Evolutionary conservation across 768 basidiomycete genomes (phyloP), one percentile per base, ranked within the genome.

Genomic region (Macrolepiota dolichaula): DNA sequence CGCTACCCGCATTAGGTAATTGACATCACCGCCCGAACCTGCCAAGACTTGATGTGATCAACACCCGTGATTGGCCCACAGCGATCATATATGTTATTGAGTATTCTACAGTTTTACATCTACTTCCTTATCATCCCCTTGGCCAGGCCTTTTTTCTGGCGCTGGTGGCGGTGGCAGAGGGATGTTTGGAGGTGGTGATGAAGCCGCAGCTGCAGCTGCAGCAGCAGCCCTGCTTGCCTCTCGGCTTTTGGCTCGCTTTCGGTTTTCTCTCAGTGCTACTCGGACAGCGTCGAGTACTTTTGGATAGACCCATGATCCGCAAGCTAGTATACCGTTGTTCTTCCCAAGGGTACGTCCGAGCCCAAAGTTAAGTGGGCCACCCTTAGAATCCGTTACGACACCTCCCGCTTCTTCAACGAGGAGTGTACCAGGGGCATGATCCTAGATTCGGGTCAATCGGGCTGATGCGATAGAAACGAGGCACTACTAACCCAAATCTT

Each of bases 321-420:
- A 87, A 35, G 92, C 96, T 6, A 98, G 81, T 22, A 98, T 84
- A 0, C 96, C 96, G 69, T 83, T 88, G 71, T 98, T 98, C 67
- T 85, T 86, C 1, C 88, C 90, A 38, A 98, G 74, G 1, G 92
- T 94, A 62, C 94, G 76, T 2, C 96, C 96, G 1, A 91, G 77
- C 0, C 92, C 89, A 73, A 99, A 98, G 70, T 96, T 81, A 25
- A 99, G 84, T 0, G 81, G 80, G 56, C 82, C 64, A 2, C 95
- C 96, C 46, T 87, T 80, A 52, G 91, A 91, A 71, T 98, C 91
- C 0, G 88, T 89, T 37, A 98, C 85, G n/a, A 89, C 64, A 0
- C 96, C 96, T 0, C 95, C 96, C 0, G 94, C 91, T 72, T 98
- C 96, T 64, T 86, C 82, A 13, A 98, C 85, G 5, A 99, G 81